Evolutionary conservation across 2,329 filamentous ascomycete species (phyloP).

Genomic region (Sporothrix pallida): DNA sequence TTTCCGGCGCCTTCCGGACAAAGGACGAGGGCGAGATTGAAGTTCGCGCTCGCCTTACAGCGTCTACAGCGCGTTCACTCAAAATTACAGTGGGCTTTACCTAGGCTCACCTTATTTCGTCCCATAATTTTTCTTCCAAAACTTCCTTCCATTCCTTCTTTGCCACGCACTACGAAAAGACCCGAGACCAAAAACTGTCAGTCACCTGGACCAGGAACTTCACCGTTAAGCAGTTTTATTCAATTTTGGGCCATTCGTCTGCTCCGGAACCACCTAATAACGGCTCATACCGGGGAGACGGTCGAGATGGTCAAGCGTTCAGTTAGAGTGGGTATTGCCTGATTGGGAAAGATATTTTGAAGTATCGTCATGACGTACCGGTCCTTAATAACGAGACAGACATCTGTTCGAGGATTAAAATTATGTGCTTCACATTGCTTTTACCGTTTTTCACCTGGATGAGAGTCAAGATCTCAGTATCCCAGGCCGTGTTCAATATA

Average conservation of each 20-base stretch:
- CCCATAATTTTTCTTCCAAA: background rate
- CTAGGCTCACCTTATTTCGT: background rate
- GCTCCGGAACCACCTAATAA: background rate
- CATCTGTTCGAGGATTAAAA: background rate
- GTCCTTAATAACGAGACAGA: background rate
- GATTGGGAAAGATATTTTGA: background rate
- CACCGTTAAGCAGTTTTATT: background rate
- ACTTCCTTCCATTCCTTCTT: background rate
- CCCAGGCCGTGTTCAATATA: background rate
- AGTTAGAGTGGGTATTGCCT: background rate
- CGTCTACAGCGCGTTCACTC: background rate
- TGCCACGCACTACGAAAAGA: conserved; percentile 14
- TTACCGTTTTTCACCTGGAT: background rate
- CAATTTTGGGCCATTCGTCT: background rate
- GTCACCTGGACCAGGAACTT: background rate
- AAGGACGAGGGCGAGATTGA: background rate
- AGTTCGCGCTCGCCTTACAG: conserved; percentile 1
- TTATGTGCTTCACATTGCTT: background rate
- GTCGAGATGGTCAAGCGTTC: background rate
- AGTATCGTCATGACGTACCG: background rate
- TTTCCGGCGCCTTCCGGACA: conserved; percentile 5
- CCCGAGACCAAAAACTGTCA: background rate
- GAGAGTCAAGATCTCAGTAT: background rate
- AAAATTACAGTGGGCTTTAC: background rate
- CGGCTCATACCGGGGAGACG: conserved; percentile 16